Conservation (phyloP, 768 basidiomycete genomes). For the Tephrocybe sp. region DNA sequence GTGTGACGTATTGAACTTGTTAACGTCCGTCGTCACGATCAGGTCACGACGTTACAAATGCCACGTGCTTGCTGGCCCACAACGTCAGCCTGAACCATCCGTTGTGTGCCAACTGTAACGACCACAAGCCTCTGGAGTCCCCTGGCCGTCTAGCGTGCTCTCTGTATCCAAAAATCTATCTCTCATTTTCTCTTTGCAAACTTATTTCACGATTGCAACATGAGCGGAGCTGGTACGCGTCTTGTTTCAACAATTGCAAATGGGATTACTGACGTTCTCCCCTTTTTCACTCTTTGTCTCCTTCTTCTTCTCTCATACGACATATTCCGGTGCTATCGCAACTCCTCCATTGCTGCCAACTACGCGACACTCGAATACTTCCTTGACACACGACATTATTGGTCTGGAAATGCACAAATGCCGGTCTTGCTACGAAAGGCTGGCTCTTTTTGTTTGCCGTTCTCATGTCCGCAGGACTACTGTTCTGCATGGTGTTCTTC, state of each 20-base stretch:
- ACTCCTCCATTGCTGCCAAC: not conserved
- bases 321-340: not conserved
- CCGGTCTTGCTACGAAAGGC: conserved; percentile 42
- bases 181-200: conserved; percentile 9
- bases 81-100: conserved; percentile 17
- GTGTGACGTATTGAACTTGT: too few relatives aligned
- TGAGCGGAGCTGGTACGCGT: conserved; percentile 42
- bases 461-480: conserved; percentile 87
- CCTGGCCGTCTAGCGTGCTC: not conserved
- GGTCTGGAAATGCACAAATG: conserved; percentile 1
- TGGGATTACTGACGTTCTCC: conserved; percentile 12
- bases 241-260: conserved; percentile 5
- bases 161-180: conserved; percentile 1
- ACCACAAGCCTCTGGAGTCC: conserved; percentile 1
- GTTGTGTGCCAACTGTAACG: conserved; percentile 8
- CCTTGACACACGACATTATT: not conserved
- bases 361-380: not conserved
- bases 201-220: conserved; percentile 24
- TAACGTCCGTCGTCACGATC: too few relatives aligned
- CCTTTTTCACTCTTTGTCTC: conserved; percentile 2
- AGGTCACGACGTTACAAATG: conserved; percentile 7
- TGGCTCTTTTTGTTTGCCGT: conserved; percentile 98
- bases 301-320: not conserved
- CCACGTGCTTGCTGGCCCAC: conserved; percentile 14
- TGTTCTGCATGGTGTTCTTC: conserved; percentile 99